Conservation (phyloP, 441 rosid species). For the Rhodomyrtus psidioides region DNA sequence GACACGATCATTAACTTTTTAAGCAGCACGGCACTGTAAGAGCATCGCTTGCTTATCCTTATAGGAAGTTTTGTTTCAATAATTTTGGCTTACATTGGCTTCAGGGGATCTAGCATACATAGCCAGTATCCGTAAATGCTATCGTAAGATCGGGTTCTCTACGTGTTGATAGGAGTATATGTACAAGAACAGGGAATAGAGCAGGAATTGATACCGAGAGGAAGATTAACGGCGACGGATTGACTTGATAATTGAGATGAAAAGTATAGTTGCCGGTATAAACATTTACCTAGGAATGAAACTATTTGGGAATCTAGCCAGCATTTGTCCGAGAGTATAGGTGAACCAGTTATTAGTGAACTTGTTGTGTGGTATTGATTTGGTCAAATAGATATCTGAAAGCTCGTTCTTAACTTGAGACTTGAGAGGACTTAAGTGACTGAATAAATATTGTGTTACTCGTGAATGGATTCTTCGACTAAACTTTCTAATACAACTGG, state of each 20-base stretch:
- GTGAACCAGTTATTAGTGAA: neutral
- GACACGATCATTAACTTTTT: neutral
- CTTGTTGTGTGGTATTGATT: neutral
- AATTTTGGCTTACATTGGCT: neutral
- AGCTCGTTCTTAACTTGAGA: neutral
- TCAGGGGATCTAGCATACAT: neutral
- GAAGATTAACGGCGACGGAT: neutral
- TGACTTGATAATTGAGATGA: neutral
- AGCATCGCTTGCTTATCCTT: neutral
- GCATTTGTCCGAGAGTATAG: neutral
- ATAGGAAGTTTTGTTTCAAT: neutral
- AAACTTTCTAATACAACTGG: neutral
- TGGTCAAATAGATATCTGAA: neutral
- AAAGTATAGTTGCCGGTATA: neutral
- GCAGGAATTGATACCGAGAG: neutral
- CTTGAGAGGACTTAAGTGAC: neutral
- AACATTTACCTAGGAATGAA: neutral
- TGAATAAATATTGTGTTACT: neutral
- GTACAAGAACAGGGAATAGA: neutral
- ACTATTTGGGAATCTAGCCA: neutral
- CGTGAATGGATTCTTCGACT: neutral
- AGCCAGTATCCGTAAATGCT: neutral
- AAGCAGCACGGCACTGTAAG: neutral
- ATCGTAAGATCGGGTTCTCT: neutral
- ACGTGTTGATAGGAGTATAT: neutral